A percentile compares a stretch with the other conserved stretches of the same genome.
Evolutionary conservation across 2,329 filamentous ascomycete species (phyloP).

Genomic region (Lachnellula subtilissima): DNA sequence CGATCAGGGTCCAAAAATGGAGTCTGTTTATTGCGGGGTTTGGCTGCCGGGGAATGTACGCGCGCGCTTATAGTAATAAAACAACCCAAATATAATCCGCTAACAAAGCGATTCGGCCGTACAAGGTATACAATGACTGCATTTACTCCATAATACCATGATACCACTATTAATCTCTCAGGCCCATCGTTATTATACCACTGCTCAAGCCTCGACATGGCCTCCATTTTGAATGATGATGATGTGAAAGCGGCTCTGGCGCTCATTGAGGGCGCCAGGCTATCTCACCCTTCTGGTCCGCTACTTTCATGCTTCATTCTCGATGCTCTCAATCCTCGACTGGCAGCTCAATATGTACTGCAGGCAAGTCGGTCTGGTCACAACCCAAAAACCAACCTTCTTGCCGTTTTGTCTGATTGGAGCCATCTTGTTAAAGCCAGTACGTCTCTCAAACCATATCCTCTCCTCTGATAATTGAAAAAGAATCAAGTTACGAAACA

Average conservation of each 20-base stretch:
- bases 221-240: neutral
- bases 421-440: neutral
- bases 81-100: too few species aligned
- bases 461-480: neutral
- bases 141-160: too few species aligned
- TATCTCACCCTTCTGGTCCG: neutral
- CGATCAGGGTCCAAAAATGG: too few species aligned
- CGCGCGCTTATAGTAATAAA: too few species aligned
- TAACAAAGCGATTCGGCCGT: too few species aligned
- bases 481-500: neutral
- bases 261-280: neutral
- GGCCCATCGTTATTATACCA: too few species aligned
- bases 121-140: too few species aligned
- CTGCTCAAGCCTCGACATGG: too few species aligned
- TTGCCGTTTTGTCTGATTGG: neutral
- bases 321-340: neutral
- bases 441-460: neutral
- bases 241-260: neutral
- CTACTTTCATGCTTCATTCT: slow-evolving; percentile 1
- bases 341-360: slow-evolving; percentile 1
- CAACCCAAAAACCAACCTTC: neutral
- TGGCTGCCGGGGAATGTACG: too few species aligned
- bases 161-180: too few species aligned
- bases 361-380: neutral
- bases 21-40: too few species aligned